Evolutionary conservation across 225 moss, liverwort and hornwort species (phyloP).

Genomic region (Bryum argenteum): DNA sequence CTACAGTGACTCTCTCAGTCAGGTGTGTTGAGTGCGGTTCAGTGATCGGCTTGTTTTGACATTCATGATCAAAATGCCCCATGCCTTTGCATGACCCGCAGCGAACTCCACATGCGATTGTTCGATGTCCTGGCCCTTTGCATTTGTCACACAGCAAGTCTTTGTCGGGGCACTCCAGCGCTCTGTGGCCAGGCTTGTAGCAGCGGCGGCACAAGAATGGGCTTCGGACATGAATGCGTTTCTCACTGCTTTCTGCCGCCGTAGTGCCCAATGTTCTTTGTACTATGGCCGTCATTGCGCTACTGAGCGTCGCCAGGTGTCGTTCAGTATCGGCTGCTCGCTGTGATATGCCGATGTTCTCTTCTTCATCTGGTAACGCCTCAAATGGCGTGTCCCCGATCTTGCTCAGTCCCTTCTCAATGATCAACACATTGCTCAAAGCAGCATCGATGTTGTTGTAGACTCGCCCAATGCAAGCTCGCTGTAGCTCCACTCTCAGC

Average conservation of each 20-base stretch:
- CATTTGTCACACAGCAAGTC: not conserved
- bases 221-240: not conserved
- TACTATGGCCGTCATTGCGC: not conserved
- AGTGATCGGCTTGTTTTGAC: not conserved
- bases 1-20: no score
- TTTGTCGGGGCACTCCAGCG: not conserved
- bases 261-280: not conserved
- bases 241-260: not conserved
- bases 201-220: not conserved
- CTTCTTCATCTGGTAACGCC: not conserved
- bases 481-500: not conserved
- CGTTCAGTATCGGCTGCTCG: not conserved
- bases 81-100: not conserved
- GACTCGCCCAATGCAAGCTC: not conserved
- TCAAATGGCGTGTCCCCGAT: not conserved
- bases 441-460: not conserved
- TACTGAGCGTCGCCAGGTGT: not conserved
- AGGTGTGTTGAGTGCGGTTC: no score
- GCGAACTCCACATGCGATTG: not conserved
- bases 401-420: not conserved
- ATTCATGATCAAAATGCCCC: not conserved
- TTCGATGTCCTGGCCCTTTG: not conserved
- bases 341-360: no score
- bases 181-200: not conserved
- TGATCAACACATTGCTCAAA: not conserved